Conservation (phyloP, 179 eudicot genomes). For the Silene coronaria region DNA sequence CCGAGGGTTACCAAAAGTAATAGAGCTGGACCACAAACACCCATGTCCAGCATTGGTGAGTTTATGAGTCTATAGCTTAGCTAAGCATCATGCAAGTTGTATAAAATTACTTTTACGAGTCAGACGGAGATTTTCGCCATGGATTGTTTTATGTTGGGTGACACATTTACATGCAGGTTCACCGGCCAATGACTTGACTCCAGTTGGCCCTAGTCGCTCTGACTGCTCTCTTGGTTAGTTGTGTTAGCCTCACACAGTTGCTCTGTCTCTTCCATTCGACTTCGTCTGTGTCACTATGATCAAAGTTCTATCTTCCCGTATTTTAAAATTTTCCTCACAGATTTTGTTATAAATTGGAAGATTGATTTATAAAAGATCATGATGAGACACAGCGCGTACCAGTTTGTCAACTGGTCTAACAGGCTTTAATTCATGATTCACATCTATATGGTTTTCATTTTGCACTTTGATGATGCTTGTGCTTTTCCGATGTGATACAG, state of each 20-base stretch:
- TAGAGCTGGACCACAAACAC: conserved; percentile 51
- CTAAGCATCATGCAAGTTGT: neutral
- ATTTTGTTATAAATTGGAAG: neutral
- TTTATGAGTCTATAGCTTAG: conserved; percentile 7
- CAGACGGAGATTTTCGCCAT: neutral
- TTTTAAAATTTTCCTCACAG: neutral
- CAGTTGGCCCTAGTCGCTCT: conserved; percentile 75
- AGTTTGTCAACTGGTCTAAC: conserved; percentile 1
- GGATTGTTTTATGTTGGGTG: conserved; percentile 13
- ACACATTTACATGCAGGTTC: conserved; percentile 58
- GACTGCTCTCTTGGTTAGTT: conserved; percentile 87
- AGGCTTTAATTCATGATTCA: neutral
- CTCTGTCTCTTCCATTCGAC: neutral
- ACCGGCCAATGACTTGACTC: conserved; percentile 67
- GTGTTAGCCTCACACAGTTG: neutral
- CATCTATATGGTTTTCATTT: neutral
- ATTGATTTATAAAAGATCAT: neutral
- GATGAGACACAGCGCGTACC: neutral
- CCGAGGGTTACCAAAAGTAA: conserved; percentile 44
- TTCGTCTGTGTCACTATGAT: too few species aligned
- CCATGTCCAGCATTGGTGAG: conserved; percentile 56
- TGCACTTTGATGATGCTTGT: neutral
- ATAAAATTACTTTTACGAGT: neutral
- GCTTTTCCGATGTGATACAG: conserved; percentile 29
- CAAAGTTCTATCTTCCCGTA: neutral